Base-by-base conservation (phyloP, 2,329 filamentous ascomycete genomes). In the Pseudogymnoascus sp. region DNA sequence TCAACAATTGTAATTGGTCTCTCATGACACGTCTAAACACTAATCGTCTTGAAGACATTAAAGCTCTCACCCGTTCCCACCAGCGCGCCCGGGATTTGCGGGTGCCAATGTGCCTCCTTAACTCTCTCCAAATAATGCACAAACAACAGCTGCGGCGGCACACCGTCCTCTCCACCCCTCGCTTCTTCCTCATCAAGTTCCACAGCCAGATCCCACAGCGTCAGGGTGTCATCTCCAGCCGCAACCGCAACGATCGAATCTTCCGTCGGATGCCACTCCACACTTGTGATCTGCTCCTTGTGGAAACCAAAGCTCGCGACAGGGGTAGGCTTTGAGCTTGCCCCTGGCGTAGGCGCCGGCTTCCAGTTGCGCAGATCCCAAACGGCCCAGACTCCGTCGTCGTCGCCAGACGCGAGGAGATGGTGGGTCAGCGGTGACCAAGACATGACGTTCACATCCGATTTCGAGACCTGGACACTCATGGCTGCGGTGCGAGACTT, bases 301-400 rank as follows among this genome's bases (percentile, higher is more conserved):
- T 99, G 92, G 79, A 96, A 97, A 70, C 86, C 82, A 77, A 97
- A 99, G 68, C 88, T 89, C 3, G 94, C 94, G n/a, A 97, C 89
- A 1, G 94, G 89, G 57, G 86, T 86, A 5, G 89, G 87, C 76
- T 80, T 82, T 68, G 61, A 77, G 70, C 60, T 74, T 22, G 64
- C 69, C 58, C 81, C 76, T 6, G 77, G 76, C 32, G 78, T 72
- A 61, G 73, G 74, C 65, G 77, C 79, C 2, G 86, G 85, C 78
- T 96, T 97, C 93, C 93, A 97, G 74, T 95, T 89, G 60, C 94
- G 84, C 70, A 99, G 78, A 74, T 99, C 94, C 94, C 94, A 99
- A 22, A 97, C 92, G 1, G 83, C 91, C 91, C 93, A 97, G 60
- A 88, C 86, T 37, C 94, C 94, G 71, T 97, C 91, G 70, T 99